Evolutionary conservation across 2,329 filamentous ascomycete genomes (phyloP), one percentile per base, ranked within the genome.

Genomic region (Penicillium sp.): DNA sequence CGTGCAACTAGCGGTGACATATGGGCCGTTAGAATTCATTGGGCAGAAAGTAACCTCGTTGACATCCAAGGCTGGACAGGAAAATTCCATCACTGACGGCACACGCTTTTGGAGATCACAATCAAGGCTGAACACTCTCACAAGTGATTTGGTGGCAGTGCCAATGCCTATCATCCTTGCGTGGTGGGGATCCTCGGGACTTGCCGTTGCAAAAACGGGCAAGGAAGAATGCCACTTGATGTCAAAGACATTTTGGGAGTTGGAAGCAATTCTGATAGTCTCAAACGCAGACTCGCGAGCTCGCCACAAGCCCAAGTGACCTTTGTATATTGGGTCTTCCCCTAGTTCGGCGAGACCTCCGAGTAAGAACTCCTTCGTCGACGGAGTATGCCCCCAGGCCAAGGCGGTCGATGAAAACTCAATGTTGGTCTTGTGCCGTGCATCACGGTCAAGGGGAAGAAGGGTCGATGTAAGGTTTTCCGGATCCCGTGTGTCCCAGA

Each of bases 21-120:
- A 73, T 35, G 78, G 44, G 14, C 46, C 32, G 8, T 39, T 75
- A 1, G 79, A 53, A 43, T 74, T 64, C 39, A 63, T 53, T 1
- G 74, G 75, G 53, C 78, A 81, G 60, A 80, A 81, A 0, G 79
- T 72, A 0, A 86, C 72, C 53, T 85, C 82, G 52, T 86, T 86
- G 60, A 86, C 84, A 65, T 87, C 84, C 7, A 78, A 63, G 0
- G 84, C 83, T 23, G 78, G 78, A 60, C 83, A 86, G 45, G 84
- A 78, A 35, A 82, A 75, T 53, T 80, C 78, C 23, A 79, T 62
- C 7, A 44, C 11, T 4, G 46, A 43, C n/a, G 46, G n/a, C 11
- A 44, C 32, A 19, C 51, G 51, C 34, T 38, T 53, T 13, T 36
- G 32, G 11, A 53, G 38, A 36, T 53, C 39, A 16, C 19, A 19